Evolutionary conservation across 805 yeast genomes (phyloP), one percentile per base, ranked within the genome.

Genomic region (Sugiyamaella lignohabitans): DNA sequence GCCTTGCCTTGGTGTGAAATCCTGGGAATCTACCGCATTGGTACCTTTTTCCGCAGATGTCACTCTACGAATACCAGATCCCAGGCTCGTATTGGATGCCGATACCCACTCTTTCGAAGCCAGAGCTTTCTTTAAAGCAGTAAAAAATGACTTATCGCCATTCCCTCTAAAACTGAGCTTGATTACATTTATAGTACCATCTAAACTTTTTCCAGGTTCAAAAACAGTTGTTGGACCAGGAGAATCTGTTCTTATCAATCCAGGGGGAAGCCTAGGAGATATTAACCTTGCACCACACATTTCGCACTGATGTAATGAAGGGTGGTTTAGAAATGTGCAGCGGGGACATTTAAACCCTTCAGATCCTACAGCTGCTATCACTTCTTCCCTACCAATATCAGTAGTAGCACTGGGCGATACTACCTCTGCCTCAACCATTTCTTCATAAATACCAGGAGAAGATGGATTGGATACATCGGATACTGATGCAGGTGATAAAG

Each of bases 291-390:
- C 70, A 0, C 96, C 96, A 66, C 98, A 91, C 59, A 93, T 74
- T 63, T 91, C 98, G 64, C 98, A 91, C 52, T 71, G 72, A 32
- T 71, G 64, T 71, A 91, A 69, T 2, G 85, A 78, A 0, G 88
- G 84, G 62, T 89, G 96, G 61, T 91, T 93, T 10, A 78, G 66
- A 58, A 88, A 91, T 0, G 98, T 86, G 55, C 95, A 86, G 10
- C 69, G 61, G 2, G 78, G 71, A 49, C 85, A 79, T 17, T 54
- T 19, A 39, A 50, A 50, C 6, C 54, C 54, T 14, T 47, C 52
- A 17, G 41, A 23, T 14, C 8, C 27, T 17, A 32, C 14, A 10
- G 32, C 41, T 5, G 47, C 43, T 14, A 14, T 30, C 14, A 27
- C 32, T 14, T 27, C 32, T 27, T 27, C 32, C 14, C 32, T 14